A percentile compares a stretch with the other conserved stretches of the same genome.
These are phyloP conservation scores for Striga hermonthica DNA, from an alignment of 305 asterid genomes.

Conservation along the genomic window DNA sequence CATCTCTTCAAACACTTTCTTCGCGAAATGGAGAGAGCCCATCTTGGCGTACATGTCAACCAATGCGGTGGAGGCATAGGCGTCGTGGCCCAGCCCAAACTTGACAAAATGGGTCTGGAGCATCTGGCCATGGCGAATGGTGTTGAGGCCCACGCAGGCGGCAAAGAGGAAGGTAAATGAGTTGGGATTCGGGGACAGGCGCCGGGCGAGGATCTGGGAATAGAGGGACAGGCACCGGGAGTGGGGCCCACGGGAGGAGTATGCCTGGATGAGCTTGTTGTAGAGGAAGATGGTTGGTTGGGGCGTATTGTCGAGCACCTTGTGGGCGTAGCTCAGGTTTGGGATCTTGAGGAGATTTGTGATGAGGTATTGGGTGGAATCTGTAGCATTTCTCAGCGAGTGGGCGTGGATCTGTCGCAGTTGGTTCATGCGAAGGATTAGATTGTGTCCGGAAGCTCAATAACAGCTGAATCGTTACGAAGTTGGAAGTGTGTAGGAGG, in stretches of 20 bases:
- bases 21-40: conserved; percentile 51
- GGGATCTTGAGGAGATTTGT: conserved; percentile 44
- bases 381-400: conserved; percentile 54
- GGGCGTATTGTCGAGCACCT: conserved; percentile 65
- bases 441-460: neutral
- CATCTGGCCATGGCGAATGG: conserved; percentile 46
- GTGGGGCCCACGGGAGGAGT: conserved; percentile 52
- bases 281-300: conserved; percentile 59
- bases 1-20: conserved; percentile 59
- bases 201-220: conserved; percentile 41
- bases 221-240: conserved; percentile 58
- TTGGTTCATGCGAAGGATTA: conserved; percentile 49
- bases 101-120: conserved; percentile 63
- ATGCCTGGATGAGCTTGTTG: conserved; percentile 81
- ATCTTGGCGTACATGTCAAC: conserved; percentile 77
- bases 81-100: conserved; percentile 52
- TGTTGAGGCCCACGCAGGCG: conserved; percentile 43
- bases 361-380: conserved; percentile 47
- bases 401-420: conserved; percentile 61
- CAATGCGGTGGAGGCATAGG: conserved; percentile 61
- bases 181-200: conserved; percentile 47
- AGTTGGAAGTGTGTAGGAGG: too few relatives aligned
- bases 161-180: conserved; percentile 77
- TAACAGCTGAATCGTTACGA: too few relatives aligned
- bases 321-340: conserved; percentile 60